Evolutionary conservation across 2,329 filamentous ascomycete species (phyloP), one percentile per base, ranked within the genome.

Genomic region (Colletotrichum abscissum): DNA sequence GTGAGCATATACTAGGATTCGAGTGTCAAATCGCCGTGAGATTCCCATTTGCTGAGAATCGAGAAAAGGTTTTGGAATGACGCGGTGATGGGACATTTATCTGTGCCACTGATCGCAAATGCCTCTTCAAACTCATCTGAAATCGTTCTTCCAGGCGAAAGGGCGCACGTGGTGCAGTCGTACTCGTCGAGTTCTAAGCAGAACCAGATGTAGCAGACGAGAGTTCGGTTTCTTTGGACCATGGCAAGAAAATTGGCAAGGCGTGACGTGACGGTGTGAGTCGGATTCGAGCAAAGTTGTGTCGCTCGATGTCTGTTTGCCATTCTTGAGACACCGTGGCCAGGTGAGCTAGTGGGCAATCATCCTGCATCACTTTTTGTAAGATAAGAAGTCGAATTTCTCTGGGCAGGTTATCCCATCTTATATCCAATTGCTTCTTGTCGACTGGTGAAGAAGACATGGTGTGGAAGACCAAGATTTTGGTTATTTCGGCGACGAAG

Each of bases 261-360:
- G 46, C 79, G 78, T 59, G 77, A 76, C 79, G 78, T 59, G 77
- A 76, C 65, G 71, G 75, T 35, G 79, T 81, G 55, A 80, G 69
- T 70, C 75, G 79, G 75, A 82, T 80, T 49, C 75, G 76, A 59
- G 76, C 65, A 69, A 82, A 82, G 72, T 75, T 80, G 58, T 78
- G 64, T 59, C 57, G 76, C 77, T 82, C 79, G 63, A 82, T 60
- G 19, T 70, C 67, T 16, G 63, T 67, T 69, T 81, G 79, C 81
- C 79, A 82, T 55, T 79, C 78, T 75, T 78, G 76, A 59, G 78
- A 82, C 22, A 81, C 80, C 33, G 78, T 78, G 66, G 76, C 79
- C 24, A 79, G 76, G 75, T 28, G 33, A 72, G 54, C 72, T 68
- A 79, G 57, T n/a, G 24, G 75, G 69, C 76, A 76, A 14, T 69